Percentiles rank a stretch among this genome's conserved stretches.
Evolutionary conservation across 192 early-diverging fungal genomes (phyloP).

Genomic region (Coemansia sp.): DNA sequence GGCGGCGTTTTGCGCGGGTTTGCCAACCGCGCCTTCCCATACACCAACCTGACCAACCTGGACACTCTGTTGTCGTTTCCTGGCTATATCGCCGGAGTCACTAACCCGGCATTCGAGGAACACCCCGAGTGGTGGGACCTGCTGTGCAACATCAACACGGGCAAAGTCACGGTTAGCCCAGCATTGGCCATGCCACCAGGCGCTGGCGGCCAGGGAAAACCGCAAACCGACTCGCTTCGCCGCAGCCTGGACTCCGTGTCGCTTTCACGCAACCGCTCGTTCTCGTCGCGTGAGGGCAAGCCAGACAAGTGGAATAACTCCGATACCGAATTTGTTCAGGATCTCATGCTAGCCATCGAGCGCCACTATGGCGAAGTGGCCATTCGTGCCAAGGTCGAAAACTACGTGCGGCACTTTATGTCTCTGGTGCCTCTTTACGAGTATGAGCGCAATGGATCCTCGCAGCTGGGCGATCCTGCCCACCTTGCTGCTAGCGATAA

Average conservation of each 20-base stretch:
- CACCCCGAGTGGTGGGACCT: constrained; percentile 94
- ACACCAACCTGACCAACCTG: constrained; percentile 82
- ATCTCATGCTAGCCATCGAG: constrained; percentile 74
- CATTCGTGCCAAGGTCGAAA: constrained; percentile 84
- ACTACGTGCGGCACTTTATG: constrained; percentile 81
- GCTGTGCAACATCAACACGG: constrained; percentile 90
- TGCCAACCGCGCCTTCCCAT: constrained; percentile 85
- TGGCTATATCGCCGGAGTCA: constrained; percentile 94
- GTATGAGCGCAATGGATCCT: constrained; percentile 60
- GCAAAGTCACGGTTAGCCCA: constrained; percentile 90
- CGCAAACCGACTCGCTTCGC: constrained; percentile 42
- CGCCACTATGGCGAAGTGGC: constrained; percentile 82
- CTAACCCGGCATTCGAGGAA: constrained; percentile 94
- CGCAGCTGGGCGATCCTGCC: constrained; percentile 57
- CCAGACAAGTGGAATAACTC: constrained; percentile 55
- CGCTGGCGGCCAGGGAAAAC: constrained; percentile 9
- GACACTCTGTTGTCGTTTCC: constrained; percentile 80
- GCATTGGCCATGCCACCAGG: constrained; percentile 49
- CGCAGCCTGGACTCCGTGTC: constrained; percentile 52
- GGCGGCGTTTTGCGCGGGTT: constrained; percentile 82
- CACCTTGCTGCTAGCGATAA: constrained; percentile 37
- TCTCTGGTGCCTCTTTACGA: constrained; percentile 77
- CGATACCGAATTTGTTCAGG: constrained; percentile 54
- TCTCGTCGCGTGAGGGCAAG: constrained; percentile 51
- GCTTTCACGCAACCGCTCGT: constrained; percentile 48